Evolutionary conservation across 2,329 filamentous ascomycete species (phyloP), one percentile per base, ranked within the genome.

Genomic region (Ilyonectria mors-panacis): DNA sequence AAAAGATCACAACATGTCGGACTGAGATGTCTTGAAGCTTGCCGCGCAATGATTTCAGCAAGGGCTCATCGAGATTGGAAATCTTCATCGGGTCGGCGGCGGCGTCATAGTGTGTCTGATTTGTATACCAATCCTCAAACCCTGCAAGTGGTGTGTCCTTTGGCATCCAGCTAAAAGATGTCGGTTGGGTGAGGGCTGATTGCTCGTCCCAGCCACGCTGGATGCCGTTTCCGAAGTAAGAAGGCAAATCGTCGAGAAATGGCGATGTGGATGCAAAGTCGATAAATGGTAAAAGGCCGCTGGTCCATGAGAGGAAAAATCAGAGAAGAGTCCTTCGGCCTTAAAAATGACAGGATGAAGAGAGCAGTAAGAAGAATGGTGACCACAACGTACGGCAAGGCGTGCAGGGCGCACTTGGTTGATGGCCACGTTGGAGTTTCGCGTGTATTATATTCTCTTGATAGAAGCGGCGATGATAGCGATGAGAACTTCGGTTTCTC

Each of bases 1-100:
- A 78, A 2, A 85, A 60, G n/a, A 85, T 67, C 13, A 85, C 71
- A 5, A 85, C 76, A 62, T 85, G 82, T 54, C 82, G 82, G 60
- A 85, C 81, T 10, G 78, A 77, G 7, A 83, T 73, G 1, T 75
- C 69, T 8, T 67, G 39, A 6, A 81, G 59, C 45, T 73, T 74
- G 8, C 66, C 69, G 1, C 70, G 70, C 2, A 81, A 71, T 1
- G 64, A 66, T 8, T 78, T 51, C 1, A 81, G 66, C 0, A 84
- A 54, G 0, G 75, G 73, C 10, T 81, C 72, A 3, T 81, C 65
- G 3, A 81, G 71, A 39, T 85, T 85, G 0, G 80, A 78, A n/a
- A 83, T 76, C 51, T 79, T 82, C 45, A 84, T 48, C 0, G 83
- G 83, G 35, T 85, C 83, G 5, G 72, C 61, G 1, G 70, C 70